Base-by-base conservation (phyloP, 2,329 filamentous ascomycete species). In the Penicillium sp. region DNA sequence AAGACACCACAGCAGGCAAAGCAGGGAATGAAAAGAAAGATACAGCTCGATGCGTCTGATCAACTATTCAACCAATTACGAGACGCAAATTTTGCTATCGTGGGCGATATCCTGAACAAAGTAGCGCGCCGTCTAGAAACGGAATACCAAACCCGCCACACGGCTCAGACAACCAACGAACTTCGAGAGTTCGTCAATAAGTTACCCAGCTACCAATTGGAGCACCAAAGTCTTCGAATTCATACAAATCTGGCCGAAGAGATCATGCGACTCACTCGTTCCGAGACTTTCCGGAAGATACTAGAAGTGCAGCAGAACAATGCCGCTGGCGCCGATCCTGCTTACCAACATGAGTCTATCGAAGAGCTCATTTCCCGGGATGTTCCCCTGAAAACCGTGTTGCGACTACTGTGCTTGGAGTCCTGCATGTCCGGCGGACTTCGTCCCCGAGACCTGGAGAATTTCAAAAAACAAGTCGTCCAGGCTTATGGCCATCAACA, bases 401-500 rank as follows among this genome's bases (percentile, higher is more conserved):
- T 98, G 9, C 80, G 92, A 13, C 71, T 96, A 1, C 71, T 96
- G 4, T 96, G 89, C 60, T 77, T 96, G 25, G 92, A 95, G 65
- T 95, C 88, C 7, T 90, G 84, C 59, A 82, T 95, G 50, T 82
- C 84, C 7, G 89, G 88, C 14, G 92, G 92, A 18, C 79, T 98
- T 50, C 88, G 88, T 42, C 79, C 84, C 9, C 85, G 86, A 48
- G 92, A 98, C 49, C 79, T 92, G 32, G 93, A 98, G 43, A 79
- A 77, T 25, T 95, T 96, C 65, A 87, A 89, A 55, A 82, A 85
- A 31, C 78, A 92, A 34, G 80, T 98, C 35, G 71, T 95, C 6
- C 85, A 95, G 57, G 90, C 86, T 1, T 98, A 98, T 56, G 92
- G 92, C 16, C 89, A 93, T 59, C 89, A 96, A 58, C 92, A 98